A percentile compares a stretch with the other conserved stretches of the same genome.
These are phyloP conservation scores for Sutorius eximius DNA, from an alignment of 1,284 basidiomycete species.

Conservation along the genomic window DNA sequence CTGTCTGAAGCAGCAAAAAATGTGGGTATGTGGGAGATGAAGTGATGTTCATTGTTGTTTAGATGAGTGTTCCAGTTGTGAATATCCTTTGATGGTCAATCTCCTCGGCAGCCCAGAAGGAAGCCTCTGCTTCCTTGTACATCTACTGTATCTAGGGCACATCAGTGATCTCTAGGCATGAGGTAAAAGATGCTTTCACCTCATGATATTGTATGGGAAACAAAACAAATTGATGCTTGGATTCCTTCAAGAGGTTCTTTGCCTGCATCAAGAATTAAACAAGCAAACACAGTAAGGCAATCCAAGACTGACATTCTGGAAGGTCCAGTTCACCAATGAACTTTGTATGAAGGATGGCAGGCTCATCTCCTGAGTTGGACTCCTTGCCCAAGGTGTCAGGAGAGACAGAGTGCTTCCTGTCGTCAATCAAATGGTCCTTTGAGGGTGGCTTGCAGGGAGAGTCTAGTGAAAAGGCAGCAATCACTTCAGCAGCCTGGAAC, in stretches of 20 bases:
- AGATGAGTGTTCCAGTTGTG: slow-evolving; percentile 93
- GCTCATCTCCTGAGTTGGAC: slow-evolving; percentile 26
- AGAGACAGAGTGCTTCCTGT: slow-evolving; percentile 38
- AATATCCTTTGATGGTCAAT: slow-evolving; percentile 92
- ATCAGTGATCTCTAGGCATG: not conserved
- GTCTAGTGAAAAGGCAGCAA: slow-evolving; percentile 38
- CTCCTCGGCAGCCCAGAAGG: slow-evolving; percentile 98
- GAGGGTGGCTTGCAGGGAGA: slow-evolving; percentile 37
- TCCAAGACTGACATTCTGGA: slow-evolving; percentile 52
- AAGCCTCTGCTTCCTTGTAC: slow-evolving; percentile 92
- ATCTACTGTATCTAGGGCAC: slow-evolving; percentile 80
- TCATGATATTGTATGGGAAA: slow-evolving; percentile 95
- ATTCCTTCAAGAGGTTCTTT: slow-evolving; percentile 85
- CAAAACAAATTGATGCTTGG: slow-evolving; percentile 82
- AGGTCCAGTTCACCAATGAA: slow-evolving; percentile 69
- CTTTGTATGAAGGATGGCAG: slow-evolving; percentile 29
- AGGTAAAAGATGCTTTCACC: slow-evolving; percentile 43
- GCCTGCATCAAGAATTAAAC: slow-evolving; percentile 37
- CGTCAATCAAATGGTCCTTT: slow-evolving; percentile 33
- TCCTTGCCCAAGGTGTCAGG: slow-evolving; percentile 29
- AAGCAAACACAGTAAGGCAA: not conserved
- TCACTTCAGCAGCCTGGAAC: slow-evolving; percentile 40
- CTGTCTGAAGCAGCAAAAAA: slow-evolving; percentile 98
- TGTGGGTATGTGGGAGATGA: slow-evolving; percentile 94
- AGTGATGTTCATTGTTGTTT: slow-evolving; percentile 92